These are phyloP conservation scores for Sinapis alba DNA, from an alignment of 441 rosid genomes.

Conservation along the genomic window DNA sequence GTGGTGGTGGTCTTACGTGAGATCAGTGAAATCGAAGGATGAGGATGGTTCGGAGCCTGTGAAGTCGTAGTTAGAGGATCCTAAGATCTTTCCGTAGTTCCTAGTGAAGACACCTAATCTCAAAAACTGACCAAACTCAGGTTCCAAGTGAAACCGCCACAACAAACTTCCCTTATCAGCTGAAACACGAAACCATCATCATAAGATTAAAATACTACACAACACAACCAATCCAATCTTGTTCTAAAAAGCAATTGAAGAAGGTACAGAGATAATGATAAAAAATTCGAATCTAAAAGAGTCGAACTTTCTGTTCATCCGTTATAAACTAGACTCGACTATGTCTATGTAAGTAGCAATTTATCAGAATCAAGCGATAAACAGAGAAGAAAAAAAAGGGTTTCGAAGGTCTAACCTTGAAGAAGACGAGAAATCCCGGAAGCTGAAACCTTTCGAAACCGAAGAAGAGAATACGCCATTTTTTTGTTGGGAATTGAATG, in stretches of 20 bases:
- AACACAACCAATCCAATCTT: constrained; percentile 8
- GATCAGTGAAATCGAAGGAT: neutral
- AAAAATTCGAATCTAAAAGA: neutral
- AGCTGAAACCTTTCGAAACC: constrained; percentile 55
- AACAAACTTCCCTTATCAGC: constrained; percentile 48
- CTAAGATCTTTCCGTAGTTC: constrained; percentile 46
- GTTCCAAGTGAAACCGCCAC: constrained; percentile 45
- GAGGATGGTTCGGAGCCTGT: constrained; percentile 2
- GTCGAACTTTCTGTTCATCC: neutral
- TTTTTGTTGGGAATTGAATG: neutral
- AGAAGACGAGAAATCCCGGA: constrained; percentile 52
- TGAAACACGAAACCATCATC: constrained; percentile 25
- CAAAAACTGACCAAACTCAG: constrained; percentile 34
- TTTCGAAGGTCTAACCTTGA: constrained; percentile 47
- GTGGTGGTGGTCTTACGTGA: neutral
- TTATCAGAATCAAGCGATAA: neutral
- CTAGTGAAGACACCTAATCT: constrained; percentile 43
- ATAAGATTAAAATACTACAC: too few species aligned
- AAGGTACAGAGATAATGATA: neutral
- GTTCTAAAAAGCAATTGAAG: neutral
- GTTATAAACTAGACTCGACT: neutral
- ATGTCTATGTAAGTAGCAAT: neutral
- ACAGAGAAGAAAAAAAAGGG: neutral
- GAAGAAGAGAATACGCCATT: constrained; percentile 61
- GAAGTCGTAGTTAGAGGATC: constrained; percentile 58